Base-by-base conservation (phyloP, 352 stramenopile genomes). In the Phytophthora sansomeana region DNA sequence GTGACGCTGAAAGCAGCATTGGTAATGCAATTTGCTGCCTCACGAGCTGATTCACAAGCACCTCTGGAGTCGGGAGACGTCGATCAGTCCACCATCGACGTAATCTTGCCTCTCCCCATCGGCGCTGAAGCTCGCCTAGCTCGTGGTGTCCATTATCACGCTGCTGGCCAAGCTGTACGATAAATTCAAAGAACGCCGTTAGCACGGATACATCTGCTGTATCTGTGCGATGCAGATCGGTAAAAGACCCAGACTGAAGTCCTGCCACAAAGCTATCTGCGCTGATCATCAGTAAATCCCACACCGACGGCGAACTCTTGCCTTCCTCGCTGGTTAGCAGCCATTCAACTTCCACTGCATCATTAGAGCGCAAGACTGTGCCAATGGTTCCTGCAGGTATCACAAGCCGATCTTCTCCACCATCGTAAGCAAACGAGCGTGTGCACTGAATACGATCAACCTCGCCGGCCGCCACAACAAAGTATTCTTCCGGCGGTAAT, bases 111-210 rank as follows among this genome's bases (percentile, higher is more conserved):
- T 87, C 70, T 9, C 75, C 67, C 83, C 83, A 92, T 24, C 76
- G 59, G n/a, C 65, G 62, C 21, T 60, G 44, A 56, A 85, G 67
- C 48, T 85, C 78, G 4, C 48, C 46, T 4, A 87, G 21, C 3
- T 69, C 28, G 11, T 61, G 47, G 13, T 64, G 42, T 11, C 58
- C 62, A 17, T 58, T 69, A 61, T 81, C 66, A 16, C 35, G 36
- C 55, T 75, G 67, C 16, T 69, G 63, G 46, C 67, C 72, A 13
- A 81, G 58, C 46, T 90, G 83, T 1, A 86, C 70, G 42, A 89
- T 64, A 39, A 82, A 83, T 47, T 89, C 79, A 28, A 87, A 80
- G 19, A 92, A 85, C 17, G 69, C 76, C 5, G 72, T 83, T 13
- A 90, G 58, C n/a, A 75, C 66, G 42, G 75, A 59, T 28, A 86